These are phyloP conservation scores for Sungouiozyma intestinalis DNA, from an alignment of 805 yeast genomes.

Conservation along the genomic window DNA sequence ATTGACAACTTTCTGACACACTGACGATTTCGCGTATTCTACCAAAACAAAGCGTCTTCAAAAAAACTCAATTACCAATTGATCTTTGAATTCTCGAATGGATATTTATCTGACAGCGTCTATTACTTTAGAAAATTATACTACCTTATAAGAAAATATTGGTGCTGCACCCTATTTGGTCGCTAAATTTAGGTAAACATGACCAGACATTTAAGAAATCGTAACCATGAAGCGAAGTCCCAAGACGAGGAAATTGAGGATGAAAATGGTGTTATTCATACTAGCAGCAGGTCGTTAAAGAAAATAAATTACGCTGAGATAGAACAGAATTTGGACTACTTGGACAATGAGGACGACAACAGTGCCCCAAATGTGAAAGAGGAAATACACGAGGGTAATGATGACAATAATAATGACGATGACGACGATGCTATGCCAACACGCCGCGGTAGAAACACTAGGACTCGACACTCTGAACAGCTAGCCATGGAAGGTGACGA, in stretches of 20 bases:
- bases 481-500: conserved; percentile 18
- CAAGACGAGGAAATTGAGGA: conserved; percentile 17
- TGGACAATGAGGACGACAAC: conserved; percentile 16
- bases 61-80: too few relatives aligned
- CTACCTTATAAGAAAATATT: background rate
- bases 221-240: conserved; percentile 10
- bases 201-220: conserved; percentile 11
- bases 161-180: background rate
- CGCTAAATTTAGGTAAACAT: background rate
- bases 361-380: conserved; percentile 1
- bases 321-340: conserved; percentile 25
- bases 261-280: conserved; percentile 21
- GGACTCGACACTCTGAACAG: conserved; percentile 1
- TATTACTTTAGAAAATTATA: too few relatives aligned
- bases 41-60: too few relatives aligned
- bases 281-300: conserved; percentile 26
- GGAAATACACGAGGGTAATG: conserved; percentile 4
- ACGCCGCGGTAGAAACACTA: conserved; percentile 3
- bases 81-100: too few relatives aligned
- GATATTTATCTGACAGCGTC: too few relatives aligned
- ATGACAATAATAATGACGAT: conserved; percentile 8
- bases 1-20: too few relatives aligned
- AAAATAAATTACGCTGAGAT: conserved; percentile 30
- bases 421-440: conserved; percentile 11
- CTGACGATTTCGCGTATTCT: too few relatives aligned